Evolutionary conservation across 805 yeast species (phyloP).

Genomic region (Candida alai): DNA sequence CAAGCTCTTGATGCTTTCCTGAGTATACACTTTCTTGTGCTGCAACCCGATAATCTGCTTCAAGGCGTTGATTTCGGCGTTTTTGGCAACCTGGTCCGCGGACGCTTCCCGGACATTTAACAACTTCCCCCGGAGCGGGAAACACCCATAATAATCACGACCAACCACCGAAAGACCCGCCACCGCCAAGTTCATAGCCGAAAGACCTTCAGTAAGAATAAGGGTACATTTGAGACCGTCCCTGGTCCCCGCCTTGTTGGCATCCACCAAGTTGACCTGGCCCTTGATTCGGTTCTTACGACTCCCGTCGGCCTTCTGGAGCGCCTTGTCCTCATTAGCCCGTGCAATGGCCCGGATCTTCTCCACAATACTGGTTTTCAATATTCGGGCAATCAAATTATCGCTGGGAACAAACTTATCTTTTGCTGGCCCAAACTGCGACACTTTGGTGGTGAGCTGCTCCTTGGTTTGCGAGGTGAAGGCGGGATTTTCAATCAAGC

Average conservation of each 20-base stretch:
- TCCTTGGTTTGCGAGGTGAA: conserved; percentile 98
- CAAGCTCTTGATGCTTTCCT: conserved; percentile 61
- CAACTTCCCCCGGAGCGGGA: conserved; percentile 92
- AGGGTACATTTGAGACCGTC: conserved; percentile 91
- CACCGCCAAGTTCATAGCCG: conserved; percentile 88
- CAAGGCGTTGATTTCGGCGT: conserved; percentile 90
- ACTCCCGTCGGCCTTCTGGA: conserved; percentile 85
- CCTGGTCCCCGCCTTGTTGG: conserved; percentile 91
- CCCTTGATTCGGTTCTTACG: conserved; percentile 83
- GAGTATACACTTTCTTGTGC: conserved; percentile 74
- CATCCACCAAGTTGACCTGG: conserved; percentile 88
- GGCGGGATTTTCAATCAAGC: conserved; percentile 93
- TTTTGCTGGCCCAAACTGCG: conserved; percentile 88
- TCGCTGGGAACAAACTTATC: conserved; percentile 67
- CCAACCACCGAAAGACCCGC: conserved; percentile 95
- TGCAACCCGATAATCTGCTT: conserved; percentile 94
- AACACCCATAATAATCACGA: conserved; percentile 90
- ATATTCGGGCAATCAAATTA: conserved; percentile 64
- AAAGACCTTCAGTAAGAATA: conserved; percentile 94
- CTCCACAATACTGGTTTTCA: conserved; percentile 66
- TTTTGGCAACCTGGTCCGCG: conserved; percentile 90
- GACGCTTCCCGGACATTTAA: conserved; percentile 95
- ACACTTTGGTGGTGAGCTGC: conserved; percentile 82
- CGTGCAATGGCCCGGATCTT: conserved; percentile 80
- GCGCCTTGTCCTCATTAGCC: conserved; percentile 81